phyloP scores from a whole-genome alignment of 2,329 filamentous ascomycete species.

The Aspergillus pseudotamarii region DNA sequence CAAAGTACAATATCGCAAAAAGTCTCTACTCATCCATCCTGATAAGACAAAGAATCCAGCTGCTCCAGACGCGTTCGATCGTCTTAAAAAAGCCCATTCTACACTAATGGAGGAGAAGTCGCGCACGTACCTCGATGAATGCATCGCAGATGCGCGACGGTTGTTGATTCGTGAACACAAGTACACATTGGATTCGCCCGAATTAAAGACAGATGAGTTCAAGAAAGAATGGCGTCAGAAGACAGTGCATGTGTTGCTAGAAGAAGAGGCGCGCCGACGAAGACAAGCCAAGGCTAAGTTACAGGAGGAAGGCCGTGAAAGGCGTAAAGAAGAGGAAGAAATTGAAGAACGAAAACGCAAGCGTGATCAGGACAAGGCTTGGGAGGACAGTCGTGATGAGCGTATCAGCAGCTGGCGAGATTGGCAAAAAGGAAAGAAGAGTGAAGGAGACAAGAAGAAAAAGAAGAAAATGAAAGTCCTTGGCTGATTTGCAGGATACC shows the following conservation, averaged over 20 bases:
- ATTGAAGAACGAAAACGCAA: slow-evolving; percentile 78
- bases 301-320: slow-evolving; percentile 92
- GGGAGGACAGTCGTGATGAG: slow-evolving; percentile 90
- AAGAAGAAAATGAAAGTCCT: slow-evolving; percentile 60
- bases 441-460: slow-evolving; percentile 52
- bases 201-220: slow-evolving; percentile 79
- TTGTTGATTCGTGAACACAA: slow-evolving; percentile 92
- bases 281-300: slow-evolving; percentile 90
- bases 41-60: slow-evolving; percentile 92
- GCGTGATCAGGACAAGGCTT: slow-evolving; percentile 89
- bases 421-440: slow-evolving; percentile 73
- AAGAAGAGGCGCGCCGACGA: slow-evolving; percentile 83
- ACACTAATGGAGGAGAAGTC: slow-evolving; percentile 93
- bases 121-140: slow-evolving; percentile 83
- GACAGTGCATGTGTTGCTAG: slow-evolving; percentile 83
- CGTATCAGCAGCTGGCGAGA: slow-evolving; percentile 92
- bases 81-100: slow-evolving; percentile 91
- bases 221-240: slow-evolving; percentile 86
- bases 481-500: slow-evolving; percentile 32
- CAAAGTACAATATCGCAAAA: slow-evolving; percentile 90
- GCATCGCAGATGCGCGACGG: slow-evolving; percentile 93
- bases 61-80: slow-evolving; percentile 94
- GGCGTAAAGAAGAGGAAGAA: slow-evolving; percentile 84
- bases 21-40: slow-evolving; percentile 98
- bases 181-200: slow-evolving; percentile 84